Percentiles rank a stretch among this genome's conserved stretches.
These are phyloP conservation scores for Durotheca rogersii DNA, from an alignment of 495 filamentous ascomycete genomes.

Conservation along the genomic window DNA sequence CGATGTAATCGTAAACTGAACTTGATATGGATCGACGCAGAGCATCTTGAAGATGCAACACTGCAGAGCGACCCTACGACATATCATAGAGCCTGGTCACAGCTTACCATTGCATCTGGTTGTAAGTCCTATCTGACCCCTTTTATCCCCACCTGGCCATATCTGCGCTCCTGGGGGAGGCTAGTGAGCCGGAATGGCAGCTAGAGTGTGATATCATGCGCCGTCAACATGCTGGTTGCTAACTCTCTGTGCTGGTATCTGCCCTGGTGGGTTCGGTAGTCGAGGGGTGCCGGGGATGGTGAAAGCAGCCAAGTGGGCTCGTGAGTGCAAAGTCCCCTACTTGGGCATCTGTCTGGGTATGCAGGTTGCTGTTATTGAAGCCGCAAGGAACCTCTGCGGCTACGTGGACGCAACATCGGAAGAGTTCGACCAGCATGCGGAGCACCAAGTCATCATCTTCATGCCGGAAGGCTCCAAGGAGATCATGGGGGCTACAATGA, in stretches of 20 bases:
- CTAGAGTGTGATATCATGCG: too few species aligned
- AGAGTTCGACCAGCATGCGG: slow-evolving; percentile 61
- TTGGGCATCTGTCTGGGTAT: slow-evolving; percentile 93
- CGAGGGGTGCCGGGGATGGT: slow-evolving; percentile 90
- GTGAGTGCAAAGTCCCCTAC: slow-evolving; percentile 76
- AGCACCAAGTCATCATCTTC: slow-evolving; percentile 70
- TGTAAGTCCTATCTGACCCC: slow-evolving; percentile 7
- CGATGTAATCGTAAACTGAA: slow-evolving; percentile 75
- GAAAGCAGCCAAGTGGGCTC: slow-evolving; percentile 75
- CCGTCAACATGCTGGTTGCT: slow-evolving; percentile 6
- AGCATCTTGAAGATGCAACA: slow-evolving; percentile 70
- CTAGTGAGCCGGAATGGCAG: too few species aligned
- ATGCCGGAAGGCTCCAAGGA: slow-evolving; percentile 76
- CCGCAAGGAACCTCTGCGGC: slow-evolving; percentile 69
- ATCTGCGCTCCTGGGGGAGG: too few species aligned
- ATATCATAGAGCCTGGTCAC: slow-evolving; percentile 87
- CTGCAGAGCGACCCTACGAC: slow-evolving; percentile 61
- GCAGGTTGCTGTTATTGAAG: slow-evolving; percentile 92
- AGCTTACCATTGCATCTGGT: slow-evolving; percentile 45
- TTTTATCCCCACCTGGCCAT: neutral
- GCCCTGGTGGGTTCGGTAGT: slow-evolving; percentile 79
- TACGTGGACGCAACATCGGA: slow-evolving; percentile 61
- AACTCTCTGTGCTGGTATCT: slow-evolving; percentile 30
- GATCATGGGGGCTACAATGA: slow-evolving; percentile 89
- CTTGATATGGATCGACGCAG: slow-evolving; percentile 79